A percentile compares a stretch with the other conserved stretches of the same genome.
Evolutionary conservation across 805 yeast species (phyloP).

Genomic region (Kuraishia hungarica): DNA sequence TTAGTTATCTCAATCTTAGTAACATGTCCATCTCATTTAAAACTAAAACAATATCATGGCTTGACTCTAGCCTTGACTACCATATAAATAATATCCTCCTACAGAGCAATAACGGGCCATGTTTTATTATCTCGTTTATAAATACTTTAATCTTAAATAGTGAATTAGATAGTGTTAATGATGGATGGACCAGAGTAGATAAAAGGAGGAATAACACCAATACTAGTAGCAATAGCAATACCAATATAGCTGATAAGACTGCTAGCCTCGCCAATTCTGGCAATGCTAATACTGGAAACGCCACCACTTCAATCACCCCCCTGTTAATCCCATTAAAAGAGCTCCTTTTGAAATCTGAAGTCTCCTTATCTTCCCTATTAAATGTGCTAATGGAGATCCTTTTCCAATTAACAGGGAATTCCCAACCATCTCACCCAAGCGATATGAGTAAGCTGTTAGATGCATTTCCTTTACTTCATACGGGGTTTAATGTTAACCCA

Average conservation of each 20-base stretch:
- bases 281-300: too few species aligned
- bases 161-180: conserved; percentile 18
- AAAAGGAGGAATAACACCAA: too few species aligned
- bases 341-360: conserved; percentile 12
- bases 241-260: too few species aligned
- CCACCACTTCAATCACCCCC: not conserved
- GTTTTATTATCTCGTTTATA: conserved; percentile 72
- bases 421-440: conserved; percentile 16
- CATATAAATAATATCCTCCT: conserved; percentile 49
- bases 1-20: too few species aligned
- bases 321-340: conserved; percentile 11
- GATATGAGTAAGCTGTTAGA: conserved; percentile 38
- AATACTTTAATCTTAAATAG: conserved; percentile 55
- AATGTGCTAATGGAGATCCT: conserved; percentile 40
- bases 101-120: conserved; percentile 83
- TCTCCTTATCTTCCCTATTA: conserved; percentile 31
- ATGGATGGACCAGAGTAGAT: conserved; percentile 14
- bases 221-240: too few species aligned
- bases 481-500: conserved; percentile 71
- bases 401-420: conserved; percentile 16
- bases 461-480: conserved; percentile 52
- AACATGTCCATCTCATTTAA: conserved; percentile 10
- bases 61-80: conserved; percentile 12
- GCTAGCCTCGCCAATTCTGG: too few species aligned
- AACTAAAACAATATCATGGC: conserved; percentile 20